Evolutionary conservation across 192 early-diverging fungal genomes (phyloP), one percentile per base, ranked within the genome.

Genomic region (Dimargaris verticillata): DNA sequence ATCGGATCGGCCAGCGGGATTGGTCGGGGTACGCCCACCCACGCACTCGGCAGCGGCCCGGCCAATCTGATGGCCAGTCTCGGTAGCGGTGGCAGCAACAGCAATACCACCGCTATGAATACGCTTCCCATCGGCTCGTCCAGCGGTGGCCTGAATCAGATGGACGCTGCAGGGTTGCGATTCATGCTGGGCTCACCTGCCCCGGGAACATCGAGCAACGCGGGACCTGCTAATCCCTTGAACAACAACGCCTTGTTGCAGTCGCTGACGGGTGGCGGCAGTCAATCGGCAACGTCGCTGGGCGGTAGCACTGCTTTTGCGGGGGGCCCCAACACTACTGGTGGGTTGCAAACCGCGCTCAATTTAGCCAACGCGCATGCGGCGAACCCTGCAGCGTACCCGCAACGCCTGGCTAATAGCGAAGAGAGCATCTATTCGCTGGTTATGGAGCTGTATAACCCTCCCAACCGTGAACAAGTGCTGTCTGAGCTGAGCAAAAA

Each of bases 401-500:
- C 33, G 7, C 33, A 38, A 38, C 33, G 33, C 33, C 33, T 38
- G 29, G 53, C 41, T 13, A 59, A 54, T 44, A 49, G 64, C 41
- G 92, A 92, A 62, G 87, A 89, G 65, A 86, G 91, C 73, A 82
- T 97, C 61, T 93, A 93, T 71, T 68, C 79, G 38, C 78, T 95
- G 18, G 86, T 97, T 46, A 63, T 93, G 22, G 90, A 94, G 53
- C 73, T 97, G 61, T 85, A 84, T n/a, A 79, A 85, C 61, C 82
- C 82, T 0, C 66, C 63, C 28, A 76, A 74, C 29, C 77, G 93
- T n/a, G 95, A 98, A 66, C 85, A 88, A 64, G 92, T 91, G 13
- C 72, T 98, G 48, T 72, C 93, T 5, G 93, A 98, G 67, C 75
- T 98, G 58, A 89, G 86, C 70, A 93, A 93, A 71, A 87, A 88